phyloP scores from a whole-genome alignment of 2,329 filamentous ascomycete species.

The Alternaria sp. region DNA sequence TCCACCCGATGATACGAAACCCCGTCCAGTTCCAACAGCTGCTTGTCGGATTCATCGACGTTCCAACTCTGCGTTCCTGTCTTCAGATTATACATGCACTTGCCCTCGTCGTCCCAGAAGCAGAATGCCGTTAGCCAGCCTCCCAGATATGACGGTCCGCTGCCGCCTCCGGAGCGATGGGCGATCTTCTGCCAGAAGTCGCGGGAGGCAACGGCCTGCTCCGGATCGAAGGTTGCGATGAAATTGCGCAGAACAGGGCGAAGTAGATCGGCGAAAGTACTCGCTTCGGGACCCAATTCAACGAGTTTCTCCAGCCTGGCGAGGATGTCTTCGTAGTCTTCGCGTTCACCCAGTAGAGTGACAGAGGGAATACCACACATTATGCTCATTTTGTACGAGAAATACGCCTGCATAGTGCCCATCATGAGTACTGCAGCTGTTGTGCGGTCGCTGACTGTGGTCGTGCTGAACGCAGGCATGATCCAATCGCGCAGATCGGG shows the following conservation, averaged over 20 bases:
- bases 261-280: slow-evolving; percentile 15
- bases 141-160: slow-evolving; percentile 9
- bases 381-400: slow-evolving; percentile 1
- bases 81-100: slow-evolving; percentile 4
- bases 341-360: slow-evolving; percentile 23
- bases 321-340: slow-evolving; percentile 25
- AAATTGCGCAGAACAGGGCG: slow-evolving; percentile 17
- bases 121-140: slow-evolving; percentile 31
- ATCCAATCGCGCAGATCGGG: slow-evolving; percentile 21
- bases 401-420: slow-evolving; percentile 24
- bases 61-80: not conserved
- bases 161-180: not conserved
- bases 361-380: slow-evolving; percentile 28
- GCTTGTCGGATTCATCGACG: not conserved
- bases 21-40: slow-evolving; percentile 2
- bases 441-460: slow-evolving; percentile 15
- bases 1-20: slow-evolving; percentile 8
- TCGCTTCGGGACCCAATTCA: slow-evolving; percentile 12
- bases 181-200: slow-evolving; percentile 22
- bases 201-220: not conserved
- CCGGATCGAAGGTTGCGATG: slow-evolving; percentile 17
- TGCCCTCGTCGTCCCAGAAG: slow-evolving; percentile 22
- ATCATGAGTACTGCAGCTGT: slow-evolving; percentile 27
- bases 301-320: slow-evolving; percentile 17
- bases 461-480: slow-evolving; percentile 28